Evolutionary conservation across 2,329 filamentous ascomycete species (phyloP).

Genomic region (Pseudogymnoascus sp.): DNA sequence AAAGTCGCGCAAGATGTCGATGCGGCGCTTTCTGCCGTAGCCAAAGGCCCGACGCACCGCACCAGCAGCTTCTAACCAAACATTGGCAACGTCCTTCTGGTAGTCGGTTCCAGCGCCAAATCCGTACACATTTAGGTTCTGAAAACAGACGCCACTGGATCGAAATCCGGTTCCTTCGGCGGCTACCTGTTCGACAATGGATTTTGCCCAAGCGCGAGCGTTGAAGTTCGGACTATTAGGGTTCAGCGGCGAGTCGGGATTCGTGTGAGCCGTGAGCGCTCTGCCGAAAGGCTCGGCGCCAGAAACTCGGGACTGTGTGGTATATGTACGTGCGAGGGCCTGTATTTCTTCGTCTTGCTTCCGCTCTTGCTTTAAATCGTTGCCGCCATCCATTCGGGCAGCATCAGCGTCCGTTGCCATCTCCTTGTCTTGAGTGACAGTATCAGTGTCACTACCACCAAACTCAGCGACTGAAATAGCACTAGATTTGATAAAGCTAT

Average conservation of each 20-base stretch:
- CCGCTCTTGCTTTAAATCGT: neutral
- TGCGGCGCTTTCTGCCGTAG: conserved; percentile 43
- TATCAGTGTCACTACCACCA: neutral
- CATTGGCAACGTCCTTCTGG: conserved; percentile 58
- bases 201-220: conserved; percentile 51
- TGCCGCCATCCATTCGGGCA: neutral
- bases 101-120: conserved; percentile 64
- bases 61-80: conserved; percentile 45
- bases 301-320: conserved; percentile 36
- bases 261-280: conserved; percentile 20
- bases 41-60: conserved; percentile 43
- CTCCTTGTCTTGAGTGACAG: neutral
- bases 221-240: conserved; percentile 46
- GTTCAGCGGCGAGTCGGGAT: conserved; percentile 43
- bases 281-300: neutral
- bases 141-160: conserved; percentile 58
- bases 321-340: conserved; percentile 50
- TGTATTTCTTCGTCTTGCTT: conserved; percentile 32
- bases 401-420: neutral
- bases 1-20: conserved; percentile 53
- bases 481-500: neutral
- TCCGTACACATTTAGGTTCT: conserved; percentile 62
- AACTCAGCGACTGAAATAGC: neutral
- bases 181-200: conserved; percentile 47
- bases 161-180: conserved; percentile 29